phyloP scores from a whole-genome alignment of 768 basidiomycete genomes.

The Exsudoporus frostii region DNA sequence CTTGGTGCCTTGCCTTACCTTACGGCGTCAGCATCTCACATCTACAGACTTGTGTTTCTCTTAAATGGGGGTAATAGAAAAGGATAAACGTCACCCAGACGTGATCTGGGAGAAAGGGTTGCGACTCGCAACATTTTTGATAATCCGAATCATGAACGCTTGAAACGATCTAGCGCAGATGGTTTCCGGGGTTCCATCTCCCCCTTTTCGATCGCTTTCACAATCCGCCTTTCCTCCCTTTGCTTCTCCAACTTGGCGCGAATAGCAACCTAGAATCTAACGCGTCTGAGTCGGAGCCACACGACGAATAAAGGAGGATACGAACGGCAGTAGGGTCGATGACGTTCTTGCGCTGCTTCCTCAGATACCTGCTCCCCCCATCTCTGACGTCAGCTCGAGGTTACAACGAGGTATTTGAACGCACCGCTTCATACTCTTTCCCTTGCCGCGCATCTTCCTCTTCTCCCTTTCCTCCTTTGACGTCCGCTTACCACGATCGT shows the following conservation, averaged over 20 bases:
- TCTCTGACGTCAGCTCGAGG: neutral
- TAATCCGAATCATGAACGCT: constrained; percentile 15
- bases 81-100: neutral
- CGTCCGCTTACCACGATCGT: constrained; percentile 27
- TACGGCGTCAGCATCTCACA: no score
- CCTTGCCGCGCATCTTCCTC: constrained; percentile 83
- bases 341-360: constrained; percentile 94
- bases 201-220: constrained; percentile 34
- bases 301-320: neutral
- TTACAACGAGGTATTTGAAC: neutral
- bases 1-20: neutral
- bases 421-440: constrained; percentile 79
- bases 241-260: constrained; percentile 65
- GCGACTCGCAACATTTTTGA: neutral
- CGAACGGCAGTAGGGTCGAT: constrained; percentile 77
- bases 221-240: constrained; percentile 41
- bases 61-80: neutral
- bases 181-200: constrained; percentile 28
- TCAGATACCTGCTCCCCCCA: constrained; percentile 48
- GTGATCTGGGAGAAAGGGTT: neutral
- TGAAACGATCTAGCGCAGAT: constrained; percentile 37
- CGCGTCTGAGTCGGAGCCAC: neutral
- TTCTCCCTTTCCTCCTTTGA: constrained; percentile 46
- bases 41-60: neutral
- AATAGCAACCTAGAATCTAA: constrained; percentile 46